Evolutionary conservation across 306 rosid genomes (phyloP).

Genomic region (Lathyrus sativus): DNA sequence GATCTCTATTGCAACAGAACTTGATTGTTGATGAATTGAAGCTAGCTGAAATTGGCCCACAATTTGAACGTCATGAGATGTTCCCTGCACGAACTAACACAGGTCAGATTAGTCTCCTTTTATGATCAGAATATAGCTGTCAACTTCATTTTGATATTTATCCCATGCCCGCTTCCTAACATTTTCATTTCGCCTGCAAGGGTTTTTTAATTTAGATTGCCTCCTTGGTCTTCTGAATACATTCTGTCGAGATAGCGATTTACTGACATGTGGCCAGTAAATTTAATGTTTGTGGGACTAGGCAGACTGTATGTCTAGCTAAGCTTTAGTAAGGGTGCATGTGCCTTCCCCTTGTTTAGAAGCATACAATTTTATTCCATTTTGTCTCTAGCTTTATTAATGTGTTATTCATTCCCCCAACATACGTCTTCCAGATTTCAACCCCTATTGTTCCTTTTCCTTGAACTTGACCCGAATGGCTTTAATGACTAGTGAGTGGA

Average conservation of each 20-base stretch:
- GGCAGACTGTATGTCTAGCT: neutral
- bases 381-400: conserved; percentile 15
- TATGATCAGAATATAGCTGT: conserved; percentile 17
- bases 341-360: conserved; percentile 17
- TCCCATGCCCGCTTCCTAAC: neutral
- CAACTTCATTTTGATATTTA: neutral
- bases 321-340: neutral
- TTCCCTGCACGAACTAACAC: conserved; percentile 96
- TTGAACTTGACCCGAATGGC: conserved; percentile 14
- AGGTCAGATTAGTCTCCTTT: conserved; percentile 53
- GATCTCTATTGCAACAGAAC: conserved; percentile 56
- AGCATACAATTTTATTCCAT: conserved; percentile 19
- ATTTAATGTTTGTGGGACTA: conserved; percentile 6
- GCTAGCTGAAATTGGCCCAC: conserved; percentile 86
- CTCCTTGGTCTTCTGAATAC: neutral
- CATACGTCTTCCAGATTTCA: neutral
- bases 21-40: conserved; percentile 79
- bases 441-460: conserved; percentile 4
- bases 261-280: neutral
- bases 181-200: neutral
- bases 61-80: conserved; percentile 82
- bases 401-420: neutral
- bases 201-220: neutral
- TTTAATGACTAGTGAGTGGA: conserved; percentile 4
- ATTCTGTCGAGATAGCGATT: conserved; percentile 1